Evolutionary conservation across 371 early-diverging fungal genomes (phyloP), one percentile per base, ranked within the genome.

Genomic region (Mucor racemosus): DNA sequence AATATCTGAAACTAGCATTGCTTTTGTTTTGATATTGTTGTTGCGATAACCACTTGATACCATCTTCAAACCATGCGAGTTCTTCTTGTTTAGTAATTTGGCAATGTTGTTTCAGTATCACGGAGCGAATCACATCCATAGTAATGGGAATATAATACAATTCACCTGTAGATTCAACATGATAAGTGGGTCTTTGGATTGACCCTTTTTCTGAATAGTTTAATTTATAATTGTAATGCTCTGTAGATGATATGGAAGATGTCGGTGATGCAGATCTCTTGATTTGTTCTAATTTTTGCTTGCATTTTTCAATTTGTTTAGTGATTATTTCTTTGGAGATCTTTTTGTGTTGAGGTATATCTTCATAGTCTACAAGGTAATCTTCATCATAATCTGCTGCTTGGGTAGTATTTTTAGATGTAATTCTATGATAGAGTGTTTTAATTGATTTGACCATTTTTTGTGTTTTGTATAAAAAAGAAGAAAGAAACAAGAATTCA

Each of bases 1-100:
- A 66, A 26, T 68, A 62, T 13, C 46, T 59, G 44, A 54, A 64
- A 14, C 48, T 61, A 19, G 21, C 34, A 35, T 36, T 38, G 34
- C 62, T 46, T 19, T 33, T 39, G 15, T 50, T 56, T 60, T 72
- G 61, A 41, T 62, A 65, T 26, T 72, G 72, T 58, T 72, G 61
- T 34, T 67, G 65, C 10, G 72, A 55, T 33, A 72, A n/a, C 72
- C 72, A 72, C 11, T 50, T 56, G 15, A 72, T 21, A 9, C 72
- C 72, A 36, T 72, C 68, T 46, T 64, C 68, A 60, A 72, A 72
- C 72, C 72, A 72, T 14, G 13, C 41, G 5, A 69, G 36, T 46
- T 67, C 62, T 21, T 72, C 68, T 17, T 64, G 11, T 39, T 67
- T 64, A 9, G 34, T 53, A 31, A 72, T 72, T 10, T 44, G 14